Evolutionary conservation across 176 grass and related monocot genomes (phyloP).

Genomic region (Olyra latifolia): DNA sequence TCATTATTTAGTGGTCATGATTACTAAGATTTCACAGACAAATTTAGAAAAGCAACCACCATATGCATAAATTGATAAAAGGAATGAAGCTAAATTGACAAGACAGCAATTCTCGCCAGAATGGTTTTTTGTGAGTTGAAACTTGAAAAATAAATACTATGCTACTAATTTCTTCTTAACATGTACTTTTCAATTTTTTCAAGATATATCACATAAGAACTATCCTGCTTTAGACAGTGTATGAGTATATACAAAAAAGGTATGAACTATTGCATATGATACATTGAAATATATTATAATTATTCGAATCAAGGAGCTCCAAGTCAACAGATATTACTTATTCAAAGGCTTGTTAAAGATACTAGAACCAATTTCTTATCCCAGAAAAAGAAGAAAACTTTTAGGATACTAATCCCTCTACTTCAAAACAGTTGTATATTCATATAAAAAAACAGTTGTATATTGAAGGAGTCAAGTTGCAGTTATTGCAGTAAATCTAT

Average conservation of each 20-base stretch:
- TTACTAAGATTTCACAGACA: background rate
- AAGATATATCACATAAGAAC: background rate
- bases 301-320: background rate
- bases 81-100: background rate
- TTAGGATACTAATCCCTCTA: background rate
- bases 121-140: background rate
- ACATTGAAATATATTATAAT: background rate
- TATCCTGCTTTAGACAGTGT: background rate
- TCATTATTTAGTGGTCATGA: slow-evolving; percentile 4
- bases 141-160: background rate
- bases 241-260: background rate
- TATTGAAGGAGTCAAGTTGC: background rate
- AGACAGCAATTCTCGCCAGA: background rate
- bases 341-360: background rate
- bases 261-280: background rate
- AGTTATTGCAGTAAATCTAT: background rate
- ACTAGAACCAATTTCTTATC: slow-evolving; percentile 4
- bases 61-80: background rate
- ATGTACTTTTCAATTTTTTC: background rate
- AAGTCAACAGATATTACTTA: background rate
- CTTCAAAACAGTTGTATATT: background rate
- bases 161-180: background rate
- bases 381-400: background rate
- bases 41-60: background rate
- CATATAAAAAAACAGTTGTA: background rate